Percentiles rank a stretch among this genome's conserved stretches.
Conservation (phyloP, 805 yeast species). For the Isabelozyma gotoi region DNA sequence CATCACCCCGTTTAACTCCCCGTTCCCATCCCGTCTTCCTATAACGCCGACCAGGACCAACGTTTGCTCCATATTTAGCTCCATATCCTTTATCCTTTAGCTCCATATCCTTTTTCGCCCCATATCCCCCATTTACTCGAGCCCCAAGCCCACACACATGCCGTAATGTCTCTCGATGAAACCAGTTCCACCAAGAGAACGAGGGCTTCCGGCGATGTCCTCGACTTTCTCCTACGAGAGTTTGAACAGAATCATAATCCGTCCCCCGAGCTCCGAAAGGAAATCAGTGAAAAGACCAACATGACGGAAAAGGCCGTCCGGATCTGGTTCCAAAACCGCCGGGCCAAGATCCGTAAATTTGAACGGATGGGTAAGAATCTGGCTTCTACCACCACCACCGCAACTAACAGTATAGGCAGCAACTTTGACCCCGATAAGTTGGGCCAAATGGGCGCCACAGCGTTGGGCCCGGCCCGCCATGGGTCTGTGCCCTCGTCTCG, state of each 20-base stretch:
- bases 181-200: constrained; percentile 47
- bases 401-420: background rate
- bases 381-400: background rate
- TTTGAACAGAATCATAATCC: constrained; percentile 78
- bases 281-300: constrained; percentile 67
- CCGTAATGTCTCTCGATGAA: constrained; percentile 24
- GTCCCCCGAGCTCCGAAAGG: constrained; percentile 64
- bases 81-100: too few relatives aligned
- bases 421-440: background rate
- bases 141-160: too few relatives aligned
- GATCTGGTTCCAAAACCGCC: constrained; percentile 89
- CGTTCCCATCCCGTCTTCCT: too few relatives aligned
- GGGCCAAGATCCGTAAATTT: constrained; percentile 74
- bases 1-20: too few relatives aligned
- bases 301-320: constrained; percentile 88
- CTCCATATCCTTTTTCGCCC: too few relatives aligned
- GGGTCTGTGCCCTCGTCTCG: constrained; percentile 19
- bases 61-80: too few relatives aligned
- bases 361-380: constrained; percentile 44
- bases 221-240: constrained; percentile 65
- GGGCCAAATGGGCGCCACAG: constrained; percentile 3
- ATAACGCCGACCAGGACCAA: too few relatives aligned
- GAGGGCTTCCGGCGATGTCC: constrained; percentile 78
- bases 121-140: too few relatives aligned
- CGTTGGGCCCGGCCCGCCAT: constrained; percentile 1